Percentiles rank a stretch among this genome's conserved stretches.
These are phyloP conservation scores for Phoma herbarum DNA, from an alignment of 2,329 filamentous ascomycete species.

Conservation along the genomic window DNA sequence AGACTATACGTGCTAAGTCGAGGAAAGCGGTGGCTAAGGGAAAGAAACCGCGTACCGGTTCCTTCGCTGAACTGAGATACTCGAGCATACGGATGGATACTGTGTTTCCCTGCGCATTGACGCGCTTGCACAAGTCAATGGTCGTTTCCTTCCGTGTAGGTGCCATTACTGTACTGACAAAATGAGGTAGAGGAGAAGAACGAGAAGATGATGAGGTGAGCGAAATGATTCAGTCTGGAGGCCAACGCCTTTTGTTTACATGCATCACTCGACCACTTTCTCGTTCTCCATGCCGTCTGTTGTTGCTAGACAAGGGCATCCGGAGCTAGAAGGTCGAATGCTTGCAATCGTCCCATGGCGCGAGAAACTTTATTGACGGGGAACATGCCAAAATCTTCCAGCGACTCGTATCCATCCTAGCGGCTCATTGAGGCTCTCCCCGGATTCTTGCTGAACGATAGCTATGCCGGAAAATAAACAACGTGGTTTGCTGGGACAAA, in stretches of 20 bases:
- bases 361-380: slow-evolving; percentile 8
- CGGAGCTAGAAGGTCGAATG: not conserved
- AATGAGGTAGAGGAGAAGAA: not conserved
- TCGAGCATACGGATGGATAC: slow-evolving; percentile 62
- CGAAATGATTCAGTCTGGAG: not conserved
- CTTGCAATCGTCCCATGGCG: slow-evolving; percentile 2
- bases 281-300: not conserved
- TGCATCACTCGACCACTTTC: not conserved
- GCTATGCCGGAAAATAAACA: not conserved
- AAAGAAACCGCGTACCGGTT: slow-evolving; percentile 56
- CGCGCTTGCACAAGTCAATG: slow-evolving; percentile 64
- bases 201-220: not conserved
- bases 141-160: slow-evolving; percentile 51
- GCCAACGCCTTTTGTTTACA: not conserved
- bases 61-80: slow-evolving; percentile 46
- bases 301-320: slow-evolving; percentile 4
- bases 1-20: slow-evolving; percentile 71
- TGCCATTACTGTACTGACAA: slow-evolving; percentile 33
- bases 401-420: slow-evolving; percentile 2
- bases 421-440: not conserved
- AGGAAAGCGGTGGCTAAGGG: slow-evolving; percentile 68
- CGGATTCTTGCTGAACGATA: not conserved
- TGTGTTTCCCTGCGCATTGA: slow-evolving; percentile 61
- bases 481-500: not conserved
- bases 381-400: not conserved